Conservation (phyloP, 2,329 filamentous ascomycete genomes). For the Xylariaceae sp. region DNA sequence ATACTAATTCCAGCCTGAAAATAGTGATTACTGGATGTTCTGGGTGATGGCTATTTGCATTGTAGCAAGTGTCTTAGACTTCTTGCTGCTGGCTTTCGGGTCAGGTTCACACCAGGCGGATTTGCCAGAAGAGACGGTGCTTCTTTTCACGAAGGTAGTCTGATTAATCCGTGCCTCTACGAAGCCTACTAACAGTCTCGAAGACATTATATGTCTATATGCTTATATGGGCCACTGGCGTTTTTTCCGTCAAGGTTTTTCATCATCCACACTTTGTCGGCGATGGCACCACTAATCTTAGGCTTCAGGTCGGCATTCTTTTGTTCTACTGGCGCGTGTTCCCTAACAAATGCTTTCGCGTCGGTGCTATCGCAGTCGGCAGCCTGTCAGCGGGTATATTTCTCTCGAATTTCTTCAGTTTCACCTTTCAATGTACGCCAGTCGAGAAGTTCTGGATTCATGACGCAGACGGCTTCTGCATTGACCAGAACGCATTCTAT, state of each 20-base stretch:
- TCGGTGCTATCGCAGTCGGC: conserved; percentile 17
- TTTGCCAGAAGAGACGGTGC: conserved; percentile 12
- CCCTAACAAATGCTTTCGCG: conserved; percentile 17
- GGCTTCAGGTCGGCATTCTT: conserved; percentile 17
- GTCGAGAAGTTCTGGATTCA: conserved; percentile 19
- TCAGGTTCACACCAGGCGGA: conserved; percentile 21
- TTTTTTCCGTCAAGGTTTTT: conserved; percentile 21
- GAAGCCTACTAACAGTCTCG: not conserved
- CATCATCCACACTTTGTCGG: too few species aligned
- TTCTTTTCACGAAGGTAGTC: conserved; percentile 20
- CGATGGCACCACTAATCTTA: too few species aligned
- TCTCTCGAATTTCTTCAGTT: conserved; percentile 21
- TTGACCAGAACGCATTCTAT: conserved; percentile 21
- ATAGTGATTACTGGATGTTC: conserved; percentile 19
- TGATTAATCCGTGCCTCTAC: too few species aligned
- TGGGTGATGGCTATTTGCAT: conserved; percentile 24
- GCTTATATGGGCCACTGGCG: conserved; percentile 23
- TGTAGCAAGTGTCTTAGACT: conserved; percentile 18
- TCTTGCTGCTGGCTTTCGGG: conserved; percentile 17
- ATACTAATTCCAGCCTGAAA: too few species aligned
- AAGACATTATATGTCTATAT: conserved; percentile 23
- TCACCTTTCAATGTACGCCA: conserved; percentile 20
- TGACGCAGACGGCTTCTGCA: conserved; percentile 13
- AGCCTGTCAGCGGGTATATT: conserved; percentile 20
- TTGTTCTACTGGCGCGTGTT: conserved; percentile 27